Base-by-base conservation (phyloP, 1,284 basidiomycete genomes). In the Tremellales sp. region DNA sequence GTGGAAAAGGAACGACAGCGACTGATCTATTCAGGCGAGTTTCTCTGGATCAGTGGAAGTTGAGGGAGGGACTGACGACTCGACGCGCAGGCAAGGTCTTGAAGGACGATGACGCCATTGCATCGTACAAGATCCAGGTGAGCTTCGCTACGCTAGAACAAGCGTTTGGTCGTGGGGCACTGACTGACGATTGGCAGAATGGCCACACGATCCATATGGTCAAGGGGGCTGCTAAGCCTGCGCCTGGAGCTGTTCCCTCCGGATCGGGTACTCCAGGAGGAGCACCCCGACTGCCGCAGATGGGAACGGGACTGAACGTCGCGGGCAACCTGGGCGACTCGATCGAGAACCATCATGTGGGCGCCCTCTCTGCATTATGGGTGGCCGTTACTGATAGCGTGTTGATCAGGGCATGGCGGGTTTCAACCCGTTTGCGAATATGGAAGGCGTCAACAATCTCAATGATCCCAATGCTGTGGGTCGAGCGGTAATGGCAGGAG, bases 161-260 rank as follows among this genome's bases (percentile, higher is more conserved):
- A n/a, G 13, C 24, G 8, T 25, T 24, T 32, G 26, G 10, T 31
- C 29, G 29, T 9, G n/a, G 29, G 9, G 29, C n/a, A 10, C n/a
- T 26, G 8, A 12, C 18, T 13, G 7, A 45, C 29, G 37, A 6
- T 24, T 34, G 4, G 28, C 49, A 66, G 60, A 72, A 60, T 1
- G 78, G 80, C 8, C 86, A 94, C 67, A 92, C 90, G 0, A 83
- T 93, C 37, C 89, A 93, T 67, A 90, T 94, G 86, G 90, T 94
- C 60, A 94, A 93, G 71, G 87, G 88, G 35, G 83, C 81, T 2
- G 77, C 83, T 9, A 81, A 84, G 26, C 64, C 80, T 1, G 71
- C 76, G 2, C 61, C 58, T 14, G 47, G 57, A 7, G 43, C 68
- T 1, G 39, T 61, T 12, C 19, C 72, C 2, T 37, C 73, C 7